Base-by-base conservation (phyloP, 73 alveolate species). In the Effrenium voratum region DNA sequence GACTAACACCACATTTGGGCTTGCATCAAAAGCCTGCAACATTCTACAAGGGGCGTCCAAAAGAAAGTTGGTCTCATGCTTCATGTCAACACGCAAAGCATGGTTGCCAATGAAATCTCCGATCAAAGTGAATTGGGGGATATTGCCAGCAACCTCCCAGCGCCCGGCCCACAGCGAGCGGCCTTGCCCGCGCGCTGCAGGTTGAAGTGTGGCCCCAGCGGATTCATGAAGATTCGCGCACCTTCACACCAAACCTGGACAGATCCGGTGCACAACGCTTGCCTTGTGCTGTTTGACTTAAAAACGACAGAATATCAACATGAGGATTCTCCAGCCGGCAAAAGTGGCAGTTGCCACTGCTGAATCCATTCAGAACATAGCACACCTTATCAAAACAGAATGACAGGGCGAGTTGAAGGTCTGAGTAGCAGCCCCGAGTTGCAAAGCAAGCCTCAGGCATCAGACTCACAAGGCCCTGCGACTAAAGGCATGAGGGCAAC, bases 151-250 rank as follows among this genome's bases (percentile, higher is more conserved):
- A 15, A 55, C 68, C 68, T 22, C 22, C 28, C 72, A 22, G 72
- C n/a, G 72, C 28, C 72, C 5, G 28, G 72, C 16, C 47, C 24
- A 57, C 45, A 2, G n/a, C 10, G 2, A n/a, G 30, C 45, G 1
- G 79, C 93, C 93, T 84, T 84, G 80, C 13, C 41, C 13, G 93
- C 93, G 5, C 93, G 93, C 57, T 57, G 93, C 5, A 84, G 93
- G 45, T 84, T 55, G 77, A 84, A 84, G 77, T 84, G 57, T 28
- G 72, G 79, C 24, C 93, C 93, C 93, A 84, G 19, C 30, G 93
- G 93, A 55, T 84, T 84, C 93, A 84, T 50, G 76, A 84, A 84
- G 49, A 84, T 84, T 6, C 93, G 93, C 44, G 93, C 93, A 12
- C 93, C 93, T 40, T 84, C 93, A 32, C 93, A 84, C 93, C 93